Conservation (phyloP, 2,329 filamentous ascomycete genomes). For the Diaporthe citriasiana region DNA sequence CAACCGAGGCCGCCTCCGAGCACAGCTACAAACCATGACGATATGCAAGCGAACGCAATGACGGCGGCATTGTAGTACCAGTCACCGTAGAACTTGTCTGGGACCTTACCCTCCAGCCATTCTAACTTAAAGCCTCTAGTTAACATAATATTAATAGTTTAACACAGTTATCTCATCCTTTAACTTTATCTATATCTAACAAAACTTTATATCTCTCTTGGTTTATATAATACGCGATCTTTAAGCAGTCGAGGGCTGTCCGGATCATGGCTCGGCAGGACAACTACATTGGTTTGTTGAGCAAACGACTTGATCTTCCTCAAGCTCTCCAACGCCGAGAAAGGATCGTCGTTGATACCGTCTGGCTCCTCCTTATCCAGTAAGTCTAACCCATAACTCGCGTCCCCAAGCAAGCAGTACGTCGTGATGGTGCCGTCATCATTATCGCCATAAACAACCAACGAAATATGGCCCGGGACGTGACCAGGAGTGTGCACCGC, state of each 20-base stretch:
- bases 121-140: too few relatives aligned
- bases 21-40: conserved; percentile 90
- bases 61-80: conserved; percentile 99
- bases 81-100: conserved; percentile 94
- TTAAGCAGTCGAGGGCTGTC: neutral
- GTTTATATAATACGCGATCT: neutral
- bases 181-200: neutral
- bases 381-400: conserved; percentile 50
- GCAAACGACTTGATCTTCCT: conserved; percentile 10
- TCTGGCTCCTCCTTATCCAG: conserved; percentile 52
- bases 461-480: conserved; percentile 51
- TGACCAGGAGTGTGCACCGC: conserved; percentile 54
- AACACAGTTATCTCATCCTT: neutral
- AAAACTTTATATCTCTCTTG: neutral
- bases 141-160: too few relatives aligned
- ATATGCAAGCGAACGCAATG: conserved; percentile 91
- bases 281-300: neutral
- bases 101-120: conserved; percentile 85
- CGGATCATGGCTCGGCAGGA: neutral
- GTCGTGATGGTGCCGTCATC: conserved; percentile 47
- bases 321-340: neutral
- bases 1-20: conserved; percentile 93
- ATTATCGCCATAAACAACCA: conserved; percentile 41
- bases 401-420: conserved; percentile 50
- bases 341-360: conserved; percentile 46